phyloP scores from a whole-genome alignment of 1,284 basidiomycete species.

The Filobasidium uniguttulatum region DNA sequence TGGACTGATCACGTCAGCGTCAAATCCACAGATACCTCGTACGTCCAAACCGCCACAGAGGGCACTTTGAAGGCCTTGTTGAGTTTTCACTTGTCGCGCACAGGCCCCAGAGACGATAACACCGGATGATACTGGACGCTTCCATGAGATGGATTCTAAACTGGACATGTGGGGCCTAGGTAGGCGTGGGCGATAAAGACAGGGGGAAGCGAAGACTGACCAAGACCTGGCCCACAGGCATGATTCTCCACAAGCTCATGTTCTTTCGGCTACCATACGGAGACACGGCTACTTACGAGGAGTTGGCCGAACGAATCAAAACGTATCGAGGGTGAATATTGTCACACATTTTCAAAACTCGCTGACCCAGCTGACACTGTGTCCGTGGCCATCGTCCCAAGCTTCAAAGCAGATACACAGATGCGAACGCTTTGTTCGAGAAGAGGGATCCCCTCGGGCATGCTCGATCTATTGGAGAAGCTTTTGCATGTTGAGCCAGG shows the following conservation, averaged over 20 bases:
- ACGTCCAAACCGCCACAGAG: too few relatives aligned
- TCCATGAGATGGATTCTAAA: slow-evolving; percentile 66
- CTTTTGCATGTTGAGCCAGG: slow-evolving; percentile 51
- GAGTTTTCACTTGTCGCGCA: background rate
- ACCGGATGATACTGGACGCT: slow-evolving; percentile 42
- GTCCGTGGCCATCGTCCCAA: slow-evolving; percentile 12
- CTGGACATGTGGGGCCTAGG: slow-evolving; percentile 46
- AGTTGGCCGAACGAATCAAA: slow-evolving; percentile 59
- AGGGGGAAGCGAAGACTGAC: background rate
- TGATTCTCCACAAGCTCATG: slow-evolving; percentile 80
- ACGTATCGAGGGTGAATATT: slow-evolving; percentile 52
- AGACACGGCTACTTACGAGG: slow-evolving; percentile 47
- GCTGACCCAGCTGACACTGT: background rate
- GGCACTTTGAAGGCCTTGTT: too few relatives aligned
- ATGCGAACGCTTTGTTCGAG: slow-evolving; percentile 48
- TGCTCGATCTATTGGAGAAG: slow-evolving; percentile 56
- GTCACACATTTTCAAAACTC: background rate
- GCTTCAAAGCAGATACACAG: slow-evolving; percentile 49
- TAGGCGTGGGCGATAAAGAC: slow-evolving; percentile 9
- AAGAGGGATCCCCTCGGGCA: slow-evolving; percentile 52
- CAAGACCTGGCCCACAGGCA: slow-evolving; percentile 38
- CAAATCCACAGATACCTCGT: slow-evolving; percentile 27
- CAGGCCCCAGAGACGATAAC: slow-evolving; percentile 64
- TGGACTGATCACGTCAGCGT: background rate
- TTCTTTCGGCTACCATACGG: slow-evolving; percentile 74